Evolutionary conservation across 1,284 basidiomycete genomes (phyloP), one percentile per base, ranked within the genome.

Genomic region (Hortiboletus rubellus): DNA sequence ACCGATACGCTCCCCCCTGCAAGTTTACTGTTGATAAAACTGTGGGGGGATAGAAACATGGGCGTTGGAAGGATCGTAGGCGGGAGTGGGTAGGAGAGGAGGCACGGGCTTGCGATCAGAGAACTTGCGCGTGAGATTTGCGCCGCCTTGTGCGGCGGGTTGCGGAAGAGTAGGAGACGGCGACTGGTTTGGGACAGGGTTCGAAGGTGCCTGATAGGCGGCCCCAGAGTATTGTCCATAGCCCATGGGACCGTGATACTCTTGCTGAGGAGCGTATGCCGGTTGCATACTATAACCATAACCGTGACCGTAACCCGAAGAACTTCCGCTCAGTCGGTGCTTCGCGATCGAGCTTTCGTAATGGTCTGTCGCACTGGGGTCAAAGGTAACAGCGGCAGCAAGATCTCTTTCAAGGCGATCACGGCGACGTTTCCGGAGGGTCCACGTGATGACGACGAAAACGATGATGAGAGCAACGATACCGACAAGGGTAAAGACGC

Each of bases 401-500:
- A 69, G 46, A 45, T 72, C 72, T 45, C 60, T 57, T 24, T 74
- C 73, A 9, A 86, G 72, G 45, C 76, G 74, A 54, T 74, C 72
- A 59, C 76, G 77, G n/a, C 76, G 74, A 50, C 76, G 76, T 51
- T 78, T 76, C 53, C 86, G 82, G 40, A 88, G 52, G 17, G 72
- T 69, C 63, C 79, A 80, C 2, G 82, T 83, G 11, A 74, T 68
- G 41, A 79, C 41, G 38, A 74, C 54, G 58, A 84, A 65, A 57
- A 85, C 55, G 48, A 84, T 52, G 38, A 82, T 64, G 49, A 89
- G 74, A 2, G 63, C 79, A 41, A 82, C 63, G 41, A 89, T 59
- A 12, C 81, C 83, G 17, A 76, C 76, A n/a, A 85, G 58, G 24
- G 76, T 73, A 60, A 89, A 86, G 14, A 88, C 77, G 15, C 80